Conservation (phyloP, 805 yeast genomes). For the Yarrowia sp. region DNA sequence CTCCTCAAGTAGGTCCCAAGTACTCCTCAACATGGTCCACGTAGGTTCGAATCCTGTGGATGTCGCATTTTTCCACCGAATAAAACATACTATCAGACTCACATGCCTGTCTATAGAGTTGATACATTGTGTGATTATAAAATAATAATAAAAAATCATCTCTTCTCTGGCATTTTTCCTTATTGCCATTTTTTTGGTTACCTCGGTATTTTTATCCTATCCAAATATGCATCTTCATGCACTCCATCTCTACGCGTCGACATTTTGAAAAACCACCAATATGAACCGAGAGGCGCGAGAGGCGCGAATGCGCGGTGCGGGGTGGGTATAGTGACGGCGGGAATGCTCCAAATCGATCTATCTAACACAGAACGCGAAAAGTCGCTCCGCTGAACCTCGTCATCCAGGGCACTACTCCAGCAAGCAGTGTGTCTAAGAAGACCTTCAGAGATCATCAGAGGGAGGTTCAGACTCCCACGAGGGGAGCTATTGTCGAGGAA, state of each 20-base stretch:
- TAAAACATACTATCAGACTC: too few species aligned
- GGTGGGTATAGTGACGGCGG: neutral
- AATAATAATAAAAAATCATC: too few species aligned
- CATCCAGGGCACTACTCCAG: slow-evolving; percentile 27
- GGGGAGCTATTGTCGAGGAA: too few species aligned
- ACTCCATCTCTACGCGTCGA: slow-evolving; percentile 2
- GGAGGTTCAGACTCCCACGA: slow-evolving; percentile 10
- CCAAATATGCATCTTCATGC: slow-evolving; percentile 1
- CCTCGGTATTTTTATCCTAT: too few species aligned
- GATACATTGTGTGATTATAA: too few species aligned
- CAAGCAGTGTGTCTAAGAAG: neutral
- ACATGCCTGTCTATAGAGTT: too few species aligned
- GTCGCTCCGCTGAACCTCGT: slow-evolving; percentile 32
- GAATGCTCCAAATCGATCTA: neutral
- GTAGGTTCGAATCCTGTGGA: slow-evolving; percentile 35
- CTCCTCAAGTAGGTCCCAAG: neutral
- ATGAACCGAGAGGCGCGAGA: slow-evolving; percentile 34
- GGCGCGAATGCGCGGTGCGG: slow-evolving; percentile 31
- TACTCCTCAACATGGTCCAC: too few species aligned
- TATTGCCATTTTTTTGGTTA: too few species aligned
- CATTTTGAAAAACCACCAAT: neutral
- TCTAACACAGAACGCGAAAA: slow-evolving; percentile 29
- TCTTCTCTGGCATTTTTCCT: too few species aligned
- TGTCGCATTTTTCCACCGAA: too few species aligned
- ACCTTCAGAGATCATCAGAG: slow-evolving; percentile 2